A percentile compares a stretch with the other conserved stretches of the same genome.
Conservation (phyloP, 345 rosid species). For the Gynandropsis gynandra region DNA sequence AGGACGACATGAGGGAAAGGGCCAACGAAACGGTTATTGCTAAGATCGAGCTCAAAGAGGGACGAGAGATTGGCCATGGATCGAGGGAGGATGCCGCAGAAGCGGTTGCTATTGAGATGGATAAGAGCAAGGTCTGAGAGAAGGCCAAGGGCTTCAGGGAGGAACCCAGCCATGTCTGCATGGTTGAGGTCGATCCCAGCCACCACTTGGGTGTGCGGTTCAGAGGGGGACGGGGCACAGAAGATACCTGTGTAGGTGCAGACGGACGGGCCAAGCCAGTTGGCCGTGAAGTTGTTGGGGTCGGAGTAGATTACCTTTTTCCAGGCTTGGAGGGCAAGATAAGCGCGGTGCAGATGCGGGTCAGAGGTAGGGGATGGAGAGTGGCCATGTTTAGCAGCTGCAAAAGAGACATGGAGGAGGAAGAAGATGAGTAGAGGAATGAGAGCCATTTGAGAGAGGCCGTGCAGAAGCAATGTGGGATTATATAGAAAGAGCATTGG, state of each 20-base stretch:
- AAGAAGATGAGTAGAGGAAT: slow-evolving; percentile 20
- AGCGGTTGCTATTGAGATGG: slow-evolving; percentile 75
- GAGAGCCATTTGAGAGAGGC: slow-evolving; percentile 17
- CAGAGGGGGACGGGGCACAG: slow-evolving; percentile 48
- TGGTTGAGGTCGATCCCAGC: slow-evolving; percentile 71
- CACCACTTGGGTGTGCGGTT: slow-evolving; percentile 44
- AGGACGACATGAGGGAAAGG: slow-evolving; percentile 66
- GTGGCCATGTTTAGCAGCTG: slow-evolving; percentile 46
- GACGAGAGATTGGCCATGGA: slow-evolving; percentile 51
- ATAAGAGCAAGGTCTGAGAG: slow-evolving; percentile 66
- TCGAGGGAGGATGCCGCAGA: slow-evolving; percentile 76
- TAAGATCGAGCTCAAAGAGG: slow-evolving; percentile 76
- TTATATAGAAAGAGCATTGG: slow-evolving; percentile 26
- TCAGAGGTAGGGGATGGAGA: slow-evolving; percentile 23
- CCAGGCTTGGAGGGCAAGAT: slow-evolving; percentile 66
- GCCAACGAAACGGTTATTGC: slow-evolving; percentile 86
- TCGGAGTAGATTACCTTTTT: slow-evolving; percentile 75
- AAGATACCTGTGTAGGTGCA: slow-evolving; percentile 62
- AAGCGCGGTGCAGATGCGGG: slow-evolving; percentile 62
- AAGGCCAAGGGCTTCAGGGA: slow-evolving; percentile 70
- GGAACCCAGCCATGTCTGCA: slow-evolving; percentile 69
- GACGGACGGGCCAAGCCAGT: slow-evolving; percentile 71
- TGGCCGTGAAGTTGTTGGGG: slow-evolving; percentile 60
- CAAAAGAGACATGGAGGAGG: slow-evolving; percentile 26
- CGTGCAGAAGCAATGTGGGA: slow-evolving; percentile 15